A percentile compares a stretch with the other conserved stretches of the same genome.
Evolutionary conservation across 768 basidiomycete species (phyloP).

Genomic region (Termitomyces eurrhizus): DNA sequence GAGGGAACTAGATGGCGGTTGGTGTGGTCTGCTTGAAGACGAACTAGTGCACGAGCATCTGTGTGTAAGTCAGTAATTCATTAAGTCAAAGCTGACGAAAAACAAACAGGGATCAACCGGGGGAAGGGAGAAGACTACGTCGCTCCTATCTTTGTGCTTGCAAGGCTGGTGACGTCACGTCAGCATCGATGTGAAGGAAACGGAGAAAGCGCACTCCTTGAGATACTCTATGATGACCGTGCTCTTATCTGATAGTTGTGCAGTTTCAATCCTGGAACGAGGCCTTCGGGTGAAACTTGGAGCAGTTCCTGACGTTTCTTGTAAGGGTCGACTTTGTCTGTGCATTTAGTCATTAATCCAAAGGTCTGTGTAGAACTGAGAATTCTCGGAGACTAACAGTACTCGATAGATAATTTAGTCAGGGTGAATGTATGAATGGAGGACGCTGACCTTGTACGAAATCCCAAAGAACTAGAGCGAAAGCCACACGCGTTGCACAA

Average conservation of each 20-base stretch:
- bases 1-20: slow-evolving; percentile 62
- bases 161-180: slow-evolving; percentile 33
- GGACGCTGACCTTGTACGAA: slow-evolving; percentile 33
- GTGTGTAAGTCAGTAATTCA: neutral
- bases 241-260: slow-evolving; percentile 67
- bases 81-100: no score
- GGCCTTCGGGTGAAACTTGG: slow-evolving; percentile 72
- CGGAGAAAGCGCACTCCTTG: slow-evolving; percentile 52
- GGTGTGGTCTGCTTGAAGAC: slow-evolving; percentile 66
- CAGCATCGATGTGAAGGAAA: neutral
- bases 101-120: slow-evolving; percentile 53
- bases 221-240: slow-evolving; percentile 77
- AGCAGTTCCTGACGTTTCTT: slow-evolving; percentile 68
- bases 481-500: slow-evolving; percentile 81
- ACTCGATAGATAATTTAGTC: neutral
- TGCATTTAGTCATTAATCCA: neutral
- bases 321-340: neutral
- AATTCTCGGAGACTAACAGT: neutral
- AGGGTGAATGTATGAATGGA: neutral
- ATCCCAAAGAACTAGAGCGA: slow-evolving; percentile 67
- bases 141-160: slow-evolving; percentile 42
- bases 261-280: slow-evolving; percentile 59
- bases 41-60: slow-evolving; percentile 67
- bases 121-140: slow-evolving; percentile 55
- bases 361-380: no score